Evolutionary conservation across 345 rosid genomes (phyloP).

Genomic region (Sonneratia caseolaris): DNA sequence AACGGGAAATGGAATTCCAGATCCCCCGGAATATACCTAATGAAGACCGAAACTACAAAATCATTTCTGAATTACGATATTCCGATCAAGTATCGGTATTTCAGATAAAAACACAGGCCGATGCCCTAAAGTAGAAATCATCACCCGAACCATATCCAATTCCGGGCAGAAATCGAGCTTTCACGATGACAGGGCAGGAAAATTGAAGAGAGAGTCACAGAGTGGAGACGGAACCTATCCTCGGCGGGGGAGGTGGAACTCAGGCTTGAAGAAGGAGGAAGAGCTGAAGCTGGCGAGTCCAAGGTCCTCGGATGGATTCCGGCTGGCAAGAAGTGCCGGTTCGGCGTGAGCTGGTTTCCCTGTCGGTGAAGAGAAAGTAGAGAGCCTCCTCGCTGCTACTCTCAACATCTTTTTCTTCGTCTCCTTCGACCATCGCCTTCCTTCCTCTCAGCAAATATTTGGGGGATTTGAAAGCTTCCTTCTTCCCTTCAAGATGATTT

Average conservation of each 20-base stretch:
- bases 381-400: slow-evolving; percentile 37
- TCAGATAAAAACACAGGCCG: background rate
- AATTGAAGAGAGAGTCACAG: background rate
- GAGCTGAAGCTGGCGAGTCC: slow-evolving; percentile 17
- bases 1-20: background rate
- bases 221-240: slow-evolving; percentile 23
- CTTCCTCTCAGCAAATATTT: background rate
- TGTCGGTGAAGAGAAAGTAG: slow-evolving; percentile 17
- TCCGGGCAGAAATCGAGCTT: background rate
- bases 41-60: background rate
- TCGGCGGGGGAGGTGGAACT: slow-evolving; percentile 26
- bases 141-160: too few relatives aligned
- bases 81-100: background rate
- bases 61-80: background rate
- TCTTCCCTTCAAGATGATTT: background rate
- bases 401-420: slow-evolving; percentile 27
- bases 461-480: background rate
- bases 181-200: background rate
- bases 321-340: slow-evolving; percentile 10
- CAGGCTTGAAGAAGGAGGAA: slow-evolving; percentile 10
- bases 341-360: slow-evolving; percentile 26
- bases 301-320: slow-evolving; percentile 17
- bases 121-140: background rate
- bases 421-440: background rate
- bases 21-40: background rate